These are phyloP conservation scores for Ambrosia artemisiifolia DNA, from an alignment of 129 eudicot species.

Conservation along the genomic window DNA sequence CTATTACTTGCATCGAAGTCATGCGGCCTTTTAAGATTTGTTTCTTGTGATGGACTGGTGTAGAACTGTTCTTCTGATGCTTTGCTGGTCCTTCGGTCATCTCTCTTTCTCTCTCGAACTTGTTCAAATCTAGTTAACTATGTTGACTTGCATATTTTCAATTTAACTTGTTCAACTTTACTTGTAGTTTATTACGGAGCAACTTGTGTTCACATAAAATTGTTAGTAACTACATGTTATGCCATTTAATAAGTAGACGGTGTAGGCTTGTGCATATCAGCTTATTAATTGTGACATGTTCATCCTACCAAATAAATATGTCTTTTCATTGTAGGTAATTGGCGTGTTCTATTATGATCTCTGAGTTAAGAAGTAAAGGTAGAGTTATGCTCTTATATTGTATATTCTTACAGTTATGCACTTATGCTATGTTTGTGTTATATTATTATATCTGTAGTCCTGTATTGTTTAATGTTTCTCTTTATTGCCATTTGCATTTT, in stretches of 20 bases:
- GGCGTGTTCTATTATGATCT: conserved; percentile 96
- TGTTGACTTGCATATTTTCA: no score
- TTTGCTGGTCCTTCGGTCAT: no score
- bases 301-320: conserved; percentile 76
- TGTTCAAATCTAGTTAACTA: no score
- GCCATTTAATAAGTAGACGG: conserved; percentile 20
- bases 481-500: conserved; percentile 3
- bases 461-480: not conserved
- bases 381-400: conserved; percentile 67
- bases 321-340: conserved; percentile 96
- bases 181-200: not conserved
- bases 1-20: no score
- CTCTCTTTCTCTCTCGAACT: no score
- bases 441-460: conserved; percentile 13
- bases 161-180: not conserved
- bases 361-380: conserved; percentile 99
- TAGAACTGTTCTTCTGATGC: no score
- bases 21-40: no score
- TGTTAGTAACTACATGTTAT: not conserved
- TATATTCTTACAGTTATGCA: conserved; percentile 21
- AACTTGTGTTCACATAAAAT: not conserved
- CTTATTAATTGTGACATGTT: conserved; percentile 50
- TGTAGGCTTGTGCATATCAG: conserved; percentile 40
- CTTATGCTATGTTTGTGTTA: conserved; percentile 14
- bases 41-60: no score